Evolutionary conservation across 257 asterid species (phyloP).

Genomic region (Oldenlandia corymbosa): DNA sequence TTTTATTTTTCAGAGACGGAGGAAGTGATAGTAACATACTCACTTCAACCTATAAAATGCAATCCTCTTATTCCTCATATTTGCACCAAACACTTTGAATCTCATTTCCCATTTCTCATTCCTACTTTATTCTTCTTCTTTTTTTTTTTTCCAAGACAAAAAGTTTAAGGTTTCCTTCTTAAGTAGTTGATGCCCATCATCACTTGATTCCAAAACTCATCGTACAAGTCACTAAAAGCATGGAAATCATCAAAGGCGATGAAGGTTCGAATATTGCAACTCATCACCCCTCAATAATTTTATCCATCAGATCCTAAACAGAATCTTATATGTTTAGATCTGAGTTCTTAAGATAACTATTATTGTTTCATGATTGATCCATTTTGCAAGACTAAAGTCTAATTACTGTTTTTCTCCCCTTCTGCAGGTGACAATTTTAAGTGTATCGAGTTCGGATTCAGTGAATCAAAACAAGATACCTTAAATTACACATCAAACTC

Average conservation of each 20-base stretch:
- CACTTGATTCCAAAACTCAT: constrained; percentile 28
- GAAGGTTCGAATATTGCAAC: constrained; percentile 14
- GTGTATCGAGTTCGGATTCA: not conserved
- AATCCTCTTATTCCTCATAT: not conserved
- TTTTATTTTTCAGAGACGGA: too few relatives aligned
- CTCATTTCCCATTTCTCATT: not conserved
- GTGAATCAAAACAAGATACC: too few relatives aligned
- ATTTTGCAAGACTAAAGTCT: too few relatives aligned
- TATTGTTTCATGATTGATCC: too few relatives aligned
- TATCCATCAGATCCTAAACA: not conserved
- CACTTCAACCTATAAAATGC: constrained; percentile 1
- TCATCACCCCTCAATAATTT: not conserved
- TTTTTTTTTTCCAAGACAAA: not conserved
- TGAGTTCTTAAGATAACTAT: too few relatives aligned
- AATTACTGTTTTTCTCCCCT: too few relatives aligned
- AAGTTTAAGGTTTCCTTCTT: constrained; percentile 19
- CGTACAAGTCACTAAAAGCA: constrained; percentile 23
- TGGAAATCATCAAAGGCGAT: constrained; percentile 20
- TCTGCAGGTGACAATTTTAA: constrained; percentile 21
- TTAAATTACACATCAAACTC: too few relatives aligned
- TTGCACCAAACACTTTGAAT: not conserved
- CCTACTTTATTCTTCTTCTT: not conserved
- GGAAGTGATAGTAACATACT: too few relatives aligned
- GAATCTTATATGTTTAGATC: too few relatives aligned
- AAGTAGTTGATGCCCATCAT: constrained; percentile 17